phyloP scores from a whole-genome alignment of 2,329 filamentous ascomycete genomes.

The Penicillium freii region DNA sequence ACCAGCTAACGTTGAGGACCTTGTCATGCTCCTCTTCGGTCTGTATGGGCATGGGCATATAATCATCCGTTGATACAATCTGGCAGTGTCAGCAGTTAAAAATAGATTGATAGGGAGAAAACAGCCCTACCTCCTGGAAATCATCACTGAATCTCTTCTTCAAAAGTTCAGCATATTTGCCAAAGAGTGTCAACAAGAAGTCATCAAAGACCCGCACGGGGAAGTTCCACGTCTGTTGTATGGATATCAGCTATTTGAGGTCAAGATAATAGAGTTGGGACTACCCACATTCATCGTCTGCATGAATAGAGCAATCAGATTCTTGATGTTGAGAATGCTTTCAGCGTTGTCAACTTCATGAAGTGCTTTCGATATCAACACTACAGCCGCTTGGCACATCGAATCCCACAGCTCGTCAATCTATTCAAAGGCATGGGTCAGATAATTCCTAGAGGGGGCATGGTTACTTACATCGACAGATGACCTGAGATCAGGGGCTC shows the following conservation, averaged over 20 bases:
- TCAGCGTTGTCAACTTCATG: conserved; percentile 83
- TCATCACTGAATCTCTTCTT: conserved; percentile 92
- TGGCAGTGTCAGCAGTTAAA: conserved; percentile 24
- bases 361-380: conserved; percentile 75
- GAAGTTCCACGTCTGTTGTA: conserved; percentile 78
- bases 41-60: conserved; percentile 99
- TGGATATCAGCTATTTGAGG: conserved; percentile 8
- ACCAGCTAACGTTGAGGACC: conserved; percentile 95
- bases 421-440: conserved; percentile 42
- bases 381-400: conserved; percentile 86
- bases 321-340: conserved; percentile 89
- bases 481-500: conserved; percentile 77
- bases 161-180: conserved; percentile 88
- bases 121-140: conserved; percentile 72
- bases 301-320: conserved; percentile 87
- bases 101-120: not conserved
- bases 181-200: conserved; percentile 83
- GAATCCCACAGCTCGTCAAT: conserved; percentile 99
- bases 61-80: conserved; percentile 87
- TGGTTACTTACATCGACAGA: conserved; percentile 66
- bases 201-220: conserved; percentile 76
- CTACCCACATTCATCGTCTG: conserved; percentile 86
- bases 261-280: not conserved
- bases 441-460: conserved; percentile 8
- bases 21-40: conserved; percentile 90